Evolutionary conservation across 495 filamentous ascomycete genomes (phyloP).

Genomic region (Entonaema liquescens): DNA sequence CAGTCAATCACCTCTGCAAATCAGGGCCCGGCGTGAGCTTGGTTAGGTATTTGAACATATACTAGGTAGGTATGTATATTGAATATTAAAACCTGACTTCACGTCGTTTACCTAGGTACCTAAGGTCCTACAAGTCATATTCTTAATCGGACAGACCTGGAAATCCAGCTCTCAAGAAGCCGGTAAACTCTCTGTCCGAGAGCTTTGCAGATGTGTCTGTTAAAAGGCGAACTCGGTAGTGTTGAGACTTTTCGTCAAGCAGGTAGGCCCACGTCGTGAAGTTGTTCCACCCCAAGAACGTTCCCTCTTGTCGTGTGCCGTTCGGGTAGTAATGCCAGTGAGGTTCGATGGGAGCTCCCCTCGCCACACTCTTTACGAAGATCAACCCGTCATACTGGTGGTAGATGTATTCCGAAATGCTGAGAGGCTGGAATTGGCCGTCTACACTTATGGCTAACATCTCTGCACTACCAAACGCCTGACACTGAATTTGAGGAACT

Average conservation of each 20-base stretch:
- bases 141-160: constrained; percentile 24
- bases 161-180: constrained; percentile 31
- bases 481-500: constrained; percentile 30
- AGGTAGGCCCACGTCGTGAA: constrained; percentile 36
- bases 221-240: constrained; percentile 31
- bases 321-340: constrained; percentile 39
- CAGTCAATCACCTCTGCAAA: too few species aligned
- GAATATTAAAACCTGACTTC: not conserved
- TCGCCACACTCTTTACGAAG: constrained; percentile 25
- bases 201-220: constrained; percentile 13
- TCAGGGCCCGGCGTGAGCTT: too few species aligned
- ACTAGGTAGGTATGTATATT: not conserved
- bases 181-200: constrained; percentile 27
- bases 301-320: constrained; percentile 33
- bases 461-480: constrained; percentile 33
- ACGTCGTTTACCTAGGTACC: not conserved
- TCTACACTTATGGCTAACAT: constrained; percentile 32
- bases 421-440: constrained; percentile 32
- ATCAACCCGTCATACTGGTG: constrained; percentile 35
- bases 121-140: too few species aligned
- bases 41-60: too few species aligned
- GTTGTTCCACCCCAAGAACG: constrained; percentile 35
- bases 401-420: constrained; percentile 37
- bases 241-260: constrained; percentile 7
- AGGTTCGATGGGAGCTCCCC: constrained; percentile 34